Base-by-base conservation (phyloP, 2,329 filamentous ascomycete genomes). In the Albophoma yamanashiensis region DNA sequence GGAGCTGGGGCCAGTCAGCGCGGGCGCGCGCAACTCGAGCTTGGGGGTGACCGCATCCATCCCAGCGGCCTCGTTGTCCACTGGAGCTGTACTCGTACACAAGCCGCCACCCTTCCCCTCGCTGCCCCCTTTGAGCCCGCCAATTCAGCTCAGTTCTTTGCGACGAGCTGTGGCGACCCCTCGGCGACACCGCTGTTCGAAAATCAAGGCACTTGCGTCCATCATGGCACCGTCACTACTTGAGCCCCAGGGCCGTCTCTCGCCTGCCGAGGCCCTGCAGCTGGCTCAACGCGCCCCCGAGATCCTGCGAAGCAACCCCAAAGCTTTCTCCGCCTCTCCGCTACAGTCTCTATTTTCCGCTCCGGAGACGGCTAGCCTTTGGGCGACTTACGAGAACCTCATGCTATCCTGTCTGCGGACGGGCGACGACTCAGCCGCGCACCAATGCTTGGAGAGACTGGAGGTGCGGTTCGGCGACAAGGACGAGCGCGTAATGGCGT, bases 361-460 rank as follows among this genome's bases (percentile, higher is more conserved):
- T 1, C 72, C 81, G 38, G 92, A 97, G 71, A 87, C 86, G 0
- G 80, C 89, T 59, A 91, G 96, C 65, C 81, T 90, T 69, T 97
- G 93, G 92, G 83, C 83, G 20, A 85, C 84, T 52, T 89, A 94
- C 74, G 93, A 97, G 76, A 94, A 96, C 70, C 82, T 97, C 22
- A 78, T 97, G 65, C 78, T 94, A 40, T 86, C 91, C 38, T 94
- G 90, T 68, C 82, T 99, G 43, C 88, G 90, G 57, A 92, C 90
- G 0, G 89, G 90, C 59, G 90, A 97, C 73, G 88, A 95, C 67
- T 78, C 84, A 64, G 84, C 89, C 31, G 94, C 94, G 31, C 84
- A 85, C 64, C 73, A 86, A 66, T 90, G 89, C 70, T 81, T 97
- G 43, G 84, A 89, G 68, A 84, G 87, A 62, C 81, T 99, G 55